A percentile compares a stretch with the other conserved stretches of the same genome.
Conservation (phyloP, 768 basidiomycete species). For the Lactifluus volemus region DNA sequence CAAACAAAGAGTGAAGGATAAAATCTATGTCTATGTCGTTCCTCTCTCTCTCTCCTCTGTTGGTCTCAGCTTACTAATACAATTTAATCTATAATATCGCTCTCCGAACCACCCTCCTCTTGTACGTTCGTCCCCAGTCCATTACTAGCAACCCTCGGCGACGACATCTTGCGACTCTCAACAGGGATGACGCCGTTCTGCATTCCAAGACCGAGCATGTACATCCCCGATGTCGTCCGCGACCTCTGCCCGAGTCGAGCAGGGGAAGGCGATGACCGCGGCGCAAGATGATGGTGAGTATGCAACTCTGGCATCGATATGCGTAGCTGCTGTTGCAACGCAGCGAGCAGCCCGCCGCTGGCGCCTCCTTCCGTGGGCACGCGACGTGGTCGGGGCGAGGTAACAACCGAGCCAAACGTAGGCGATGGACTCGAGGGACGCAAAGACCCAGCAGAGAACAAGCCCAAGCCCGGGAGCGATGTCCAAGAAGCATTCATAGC, state of each 20-base stretch:
- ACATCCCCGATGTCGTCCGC: conserved; percentile 53
- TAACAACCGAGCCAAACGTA: conserved; percentile 71
- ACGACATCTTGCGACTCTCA: background rate
- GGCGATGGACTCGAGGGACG: conserved; percentile 36
- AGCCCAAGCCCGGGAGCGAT: conserved; percentile 47
- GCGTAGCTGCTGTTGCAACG: conserved; percentile 34
- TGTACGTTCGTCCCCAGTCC: no score
- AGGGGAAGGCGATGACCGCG: conserved; percentile 15
- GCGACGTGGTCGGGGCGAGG: conserved; percentile 49
- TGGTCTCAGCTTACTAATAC: conserved; percentile 10
- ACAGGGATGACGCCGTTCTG: conserved; percentile 17
- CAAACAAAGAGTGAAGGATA: background rate
- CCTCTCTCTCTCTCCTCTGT: background rate
- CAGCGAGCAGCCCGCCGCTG: conserved; percentile 22
- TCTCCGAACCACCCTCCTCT: background rate
- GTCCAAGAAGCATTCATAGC: conserved; percentile 26
- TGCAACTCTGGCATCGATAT: conserved; percentile 51
- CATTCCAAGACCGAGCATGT: conserved; percentile 51
- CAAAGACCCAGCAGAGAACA: conserved; percentile 31
- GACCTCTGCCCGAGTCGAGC: conserved; percentile 26
- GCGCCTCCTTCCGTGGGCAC: conserved; percentile 30
- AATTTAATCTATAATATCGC: background rate
- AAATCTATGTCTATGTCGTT: background rate
- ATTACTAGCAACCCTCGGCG: background rate
- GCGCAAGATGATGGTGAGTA: conserved; percentile 11